Conservation (phyloP, 768 basidiomycete species). For the Crucibulum laeve region DNA sequence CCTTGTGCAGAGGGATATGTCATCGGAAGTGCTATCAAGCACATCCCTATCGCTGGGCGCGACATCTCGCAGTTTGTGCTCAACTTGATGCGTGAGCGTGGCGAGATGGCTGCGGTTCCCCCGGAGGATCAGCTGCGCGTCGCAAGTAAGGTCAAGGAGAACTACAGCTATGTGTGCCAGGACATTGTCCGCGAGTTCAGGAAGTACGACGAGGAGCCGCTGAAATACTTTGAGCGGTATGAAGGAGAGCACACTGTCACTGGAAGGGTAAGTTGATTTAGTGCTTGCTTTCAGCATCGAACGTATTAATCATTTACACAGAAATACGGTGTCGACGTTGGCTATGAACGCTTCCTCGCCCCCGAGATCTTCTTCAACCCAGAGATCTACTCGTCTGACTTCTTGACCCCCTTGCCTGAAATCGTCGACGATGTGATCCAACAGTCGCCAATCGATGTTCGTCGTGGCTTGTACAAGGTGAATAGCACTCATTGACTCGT, state of each 20-base stretch:
- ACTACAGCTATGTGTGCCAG: slow-evolving; percentile 97
- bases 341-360: slow-evolving; percentile 98
- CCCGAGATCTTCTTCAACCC: slow-evolving; percentile 99
- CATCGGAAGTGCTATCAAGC: slow-evolving; percentile 97
- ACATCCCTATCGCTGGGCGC: slow-evolving; percentile 97
- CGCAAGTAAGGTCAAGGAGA: slow-evolving; percentile 94
- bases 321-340: slow-evolving; percentile 94
- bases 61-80: slow-evolving; percentile 97
- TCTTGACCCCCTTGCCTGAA: slow-evolving; percentile 92
- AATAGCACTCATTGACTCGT: slow-evolving; percentile 2
- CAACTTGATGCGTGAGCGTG: slow-evolving; percentile 92
- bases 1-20: slow-evolving; percentile 96
- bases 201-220: slow-evolving; percentile 95
- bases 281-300: neutral
- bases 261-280: slow-evolving; percentile 58
- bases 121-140: slow-evolving; percentile 93
- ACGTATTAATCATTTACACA: slow-evolving; percentile 19
- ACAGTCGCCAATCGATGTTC: slow-evolving; percentile 93
- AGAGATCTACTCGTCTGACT: slow-evolving; percentile 96
- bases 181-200: slow-evolving; percentile 98
- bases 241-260: slow-evolving; percentile 94
- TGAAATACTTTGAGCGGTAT: slow-evolving; percentile 91
- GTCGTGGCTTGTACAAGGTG: slow-evolving; percentile 94
- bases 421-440: slow-evolving; percentile 97
- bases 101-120: slow-evolving; percentile 85